Percentiles rank a stretch among this genome's conserved stretches.
These are phyloP conservation scores for Dictyostelium citrinum DNA, from an alignment of 78 protist genomes.

Conservation along the genomic window DNA sequence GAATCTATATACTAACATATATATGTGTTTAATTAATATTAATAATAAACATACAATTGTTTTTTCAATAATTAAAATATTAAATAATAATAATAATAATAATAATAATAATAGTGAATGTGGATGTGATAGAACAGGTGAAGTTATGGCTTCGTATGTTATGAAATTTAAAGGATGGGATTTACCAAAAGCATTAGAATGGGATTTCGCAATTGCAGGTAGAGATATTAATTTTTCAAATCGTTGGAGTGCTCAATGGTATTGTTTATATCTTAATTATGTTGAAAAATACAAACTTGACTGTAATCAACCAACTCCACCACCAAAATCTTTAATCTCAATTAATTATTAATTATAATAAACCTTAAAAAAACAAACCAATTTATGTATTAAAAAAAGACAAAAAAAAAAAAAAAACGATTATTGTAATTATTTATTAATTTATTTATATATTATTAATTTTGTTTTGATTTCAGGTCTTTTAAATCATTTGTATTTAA, in stretches of 20 bases:
- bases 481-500: slow-evolving; percentile 1
- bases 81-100: too few relatives aligned
- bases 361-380: neutral
- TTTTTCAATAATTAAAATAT: too few relatives aligned
- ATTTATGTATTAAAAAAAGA: neutral
- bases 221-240: neutral
- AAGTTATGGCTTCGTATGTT: slow-evolving; percentile 52
- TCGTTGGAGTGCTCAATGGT: slow-evolving; percentile 40
- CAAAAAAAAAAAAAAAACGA: neutral
- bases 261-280: slow-evolving; percentile 17
- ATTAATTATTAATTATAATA: neutral
- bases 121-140: slow-evolving; percentile 76
- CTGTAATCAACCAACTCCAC: slow-evolving; percentile 6
- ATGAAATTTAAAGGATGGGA: slow-evolving; percentile 21
- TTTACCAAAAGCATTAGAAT: slow-evolving; percentile 35
- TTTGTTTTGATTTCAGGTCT: neutral
- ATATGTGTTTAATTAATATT: too few relatives aligned
- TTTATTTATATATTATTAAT: neutral
- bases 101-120: slow-evolving; percentile 30
- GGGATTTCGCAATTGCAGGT: slow-evolving; percentile 53
- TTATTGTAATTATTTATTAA: neutral
- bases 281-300: slow-evolving; percentile 11
- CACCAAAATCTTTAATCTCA: neutral
- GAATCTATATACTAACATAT: neutral
- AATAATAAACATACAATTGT: too few relatives aligned